These are phyloP conservation scores for Phycomyces nitens DNA, from an alignment of 192 early-diverging fungal genomes.

Conservation along the genomic window DNA sequence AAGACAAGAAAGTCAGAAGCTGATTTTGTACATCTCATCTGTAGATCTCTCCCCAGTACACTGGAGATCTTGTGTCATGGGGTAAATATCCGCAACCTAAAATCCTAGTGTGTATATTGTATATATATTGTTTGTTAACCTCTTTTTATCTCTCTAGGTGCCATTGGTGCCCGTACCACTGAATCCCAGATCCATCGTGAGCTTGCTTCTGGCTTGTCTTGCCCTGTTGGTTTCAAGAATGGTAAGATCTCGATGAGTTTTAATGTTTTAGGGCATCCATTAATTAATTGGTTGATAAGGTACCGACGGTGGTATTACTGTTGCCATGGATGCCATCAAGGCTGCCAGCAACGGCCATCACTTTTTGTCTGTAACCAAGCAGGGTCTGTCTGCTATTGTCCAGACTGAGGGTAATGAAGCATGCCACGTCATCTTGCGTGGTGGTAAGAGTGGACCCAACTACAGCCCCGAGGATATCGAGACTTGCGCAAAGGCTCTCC, in stretches of 20 bases:
- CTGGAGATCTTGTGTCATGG: slow-evolving; percentile 74
- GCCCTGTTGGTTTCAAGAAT: slow-evolving; percentile 82
- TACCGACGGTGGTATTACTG: slow-evolving; percentile 73
- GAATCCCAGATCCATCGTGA: slow-evolving; percentile 84
- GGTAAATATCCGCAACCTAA: too few species aligned
- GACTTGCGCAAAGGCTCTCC: slow-evolving; percentile 52
- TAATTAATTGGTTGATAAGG: slow-evolving; percentile 16
- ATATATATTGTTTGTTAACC: not conserved
- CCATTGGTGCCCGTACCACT: slow-evolving; percentile 80
- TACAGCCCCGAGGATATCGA: slow-evolving; percentile 74
- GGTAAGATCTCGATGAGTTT: too few species aligned
- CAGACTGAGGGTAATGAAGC: slow-evolving; percentile 84
- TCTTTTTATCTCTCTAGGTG: slow-evolving; percentile 31
- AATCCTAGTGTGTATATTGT: too few species aligned
- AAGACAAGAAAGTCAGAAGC: too few species aligned
- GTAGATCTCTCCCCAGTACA: slow-evolving; percentile 74
- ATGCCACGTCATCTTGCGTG: slow-evolving; percentile 94
- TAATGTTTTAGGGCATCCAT: too few species aligned
- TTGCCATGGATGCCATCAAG: slow-evolving; percentile 92
- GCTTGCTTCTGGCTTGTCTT: slow-evolving; percentile 76
- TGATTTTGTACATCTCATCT: too few species aligned
- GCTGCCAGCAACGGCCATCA: slow-evolving; percentile 73
- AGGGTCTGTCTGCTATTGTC: slow-evolving; percentile 78
- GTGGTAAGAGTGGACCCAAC: slow-evolving; percentile 85
- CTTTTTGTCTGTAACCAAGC: slow-evolving; percentile 84